Percentiles rank a stretch among this genome's conserved stretches.
Conservation (phyloP, 2,329 filamentous ascomycete genomes). For the Exophiala aquamarina region DNA sequence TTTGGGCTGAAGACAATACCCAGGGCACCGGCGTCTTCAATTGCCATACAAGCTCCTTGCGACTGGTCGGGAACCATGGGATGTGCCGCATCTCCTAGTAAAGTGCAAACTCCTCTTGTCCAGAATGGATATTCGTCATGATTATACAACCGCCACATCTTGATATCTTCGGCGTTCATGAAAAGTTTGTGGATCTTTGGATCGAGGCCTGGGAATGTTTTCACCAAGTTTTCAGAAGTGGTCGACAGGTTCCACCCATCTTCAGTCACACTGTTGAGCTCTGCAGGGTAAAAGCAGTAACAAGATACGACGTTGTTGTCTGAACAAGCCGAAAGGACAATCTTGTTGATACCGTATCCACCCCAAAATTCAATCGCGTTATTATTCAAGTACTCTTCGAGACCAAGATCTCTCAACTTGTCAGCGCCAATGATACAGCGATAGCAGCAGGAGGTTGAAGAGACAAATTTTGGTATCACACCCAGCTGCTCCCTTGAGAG, state of each 20-base stretch:
- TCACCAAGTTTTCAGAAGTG: slow-evolving; percentile 14
- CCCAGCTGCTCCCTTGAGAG: slow-evolving; percentile 33
- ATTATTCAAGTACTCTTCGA: slow-evolving; percentile 37
- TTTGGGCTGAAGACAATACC: slow-evolving; percentile 36
- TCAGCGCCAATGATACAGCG: slow-evolving; percentile 38
- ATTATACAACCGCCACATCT: slow-evolving; percentile 22
- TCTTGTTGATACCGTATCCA: slow-evolving; percentile 41
- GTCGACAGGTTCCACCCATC: slow-evolving; percentile 26
- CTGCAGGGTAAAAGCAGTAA: slow-evolving; percentile 41
- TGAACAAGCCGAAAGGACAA: slow-evolving; percentile 41
- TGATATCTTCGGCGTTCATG: slow-evolving; percentile 21
- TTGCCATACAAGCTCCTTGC: slow-evolving; percentile 39
- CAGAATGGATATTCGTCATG: slow-evolving; percentile 27
- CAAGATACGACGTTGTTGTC: slow-evolving; percentile 39
- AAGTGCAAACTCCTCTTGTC: slow-evolving; percentile 30
- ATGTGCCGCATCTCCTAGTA: slow-evolving; percentile 36
- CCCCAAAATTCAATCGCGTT: slow-evolving; percentile 35
- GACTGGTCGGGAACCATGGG: slow-evolving; percentile 37
- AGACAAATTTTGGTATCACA: slow-evolving; percentile 34
- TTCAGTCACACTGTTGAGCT: slow-evolving; percentile 11
- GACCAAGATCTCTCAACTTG: slow-evolving; percentile 32
- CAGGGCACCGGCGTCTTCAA: slow-evolving; percentile 43
- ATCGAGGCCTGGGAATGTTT: slow-evolving; percentile 20
- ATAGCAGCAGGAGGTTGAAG: slow-evolving; percentile 41
- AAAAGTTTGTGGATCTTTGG: slow-evolving; percentile 14